Conservation (phyloP, 1,284 basidiomycete genomes). For the Cutaneotrichosporon sp. region DNA sequence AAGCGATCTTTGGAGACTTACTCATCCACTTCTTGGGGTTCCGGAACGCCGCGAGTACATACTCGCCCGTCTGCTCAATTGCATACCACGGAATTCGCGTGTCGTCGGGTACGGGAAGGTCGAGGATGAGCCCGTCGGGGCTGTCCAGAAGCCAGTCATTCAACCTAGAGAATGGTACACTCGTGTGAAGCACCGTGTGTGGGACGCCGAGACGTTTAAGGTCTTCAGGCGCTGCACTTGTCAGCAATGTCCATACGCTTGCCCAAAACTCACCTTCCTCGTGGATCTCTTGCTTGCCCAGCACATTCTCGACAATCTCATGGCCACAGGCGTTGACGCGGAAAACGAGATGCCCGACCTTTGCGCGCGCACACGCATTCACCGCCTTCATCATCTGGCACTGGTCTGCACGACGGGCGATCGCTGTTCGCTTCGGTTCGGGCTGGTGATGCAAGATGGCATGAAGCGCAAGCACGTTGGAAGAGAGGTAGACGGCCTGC, state of each 20-base stretch:
- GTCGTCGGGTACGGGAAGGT: constrained; percentile 30
- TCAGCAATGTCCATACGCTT: neutral
- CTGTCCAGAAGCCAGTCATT: constrained; percentile 10
- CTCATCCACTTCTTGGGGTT: constrained; percentile 32
- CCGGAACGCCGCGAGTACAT: constrained; percentile 29
- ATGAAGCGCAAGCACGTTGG: constrained; percentile 17
- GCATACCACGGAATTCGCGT: constrained; percentile 26
- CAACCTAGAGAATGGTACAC: constrained; percentile 14
- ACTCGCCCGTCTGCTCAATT: constrained; percentile 35
- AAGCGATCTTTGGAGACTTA: constrained; percentile 9
- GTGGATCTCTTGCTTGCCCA: constrained; percentile 3
- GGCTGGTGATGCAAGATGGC: constrained; percentile 19
- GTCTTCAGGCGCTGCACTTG: constrained; percentile 23
- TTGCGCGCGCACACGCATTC: constrained; percentile 13
- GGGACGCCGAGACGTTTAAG: constrained; percentile 23
- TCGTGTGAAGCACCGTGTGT: constrained; percentile 24
- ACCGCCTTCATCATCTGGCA: constrained; percentile 17
- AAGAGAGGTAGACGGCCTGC: constrained; percentile 22
- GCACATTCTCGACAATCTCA: constrained; percentile 16
- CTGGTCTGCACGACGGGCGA: constrained; percentile 15
- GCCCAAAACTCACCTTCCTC: neutral
- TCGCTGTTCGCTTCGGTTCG: constrained; percentile 17
- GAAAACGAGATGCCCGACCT: constrained; percentile 18
- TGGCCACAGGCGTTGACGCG: constrained; percentile 19
- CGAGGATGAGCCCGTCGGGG: constrained; percentile 15